Evolutionary conservation across 768 basidiomycete species (phyloP).

Genomic region (Suillus placidus): DNA sequence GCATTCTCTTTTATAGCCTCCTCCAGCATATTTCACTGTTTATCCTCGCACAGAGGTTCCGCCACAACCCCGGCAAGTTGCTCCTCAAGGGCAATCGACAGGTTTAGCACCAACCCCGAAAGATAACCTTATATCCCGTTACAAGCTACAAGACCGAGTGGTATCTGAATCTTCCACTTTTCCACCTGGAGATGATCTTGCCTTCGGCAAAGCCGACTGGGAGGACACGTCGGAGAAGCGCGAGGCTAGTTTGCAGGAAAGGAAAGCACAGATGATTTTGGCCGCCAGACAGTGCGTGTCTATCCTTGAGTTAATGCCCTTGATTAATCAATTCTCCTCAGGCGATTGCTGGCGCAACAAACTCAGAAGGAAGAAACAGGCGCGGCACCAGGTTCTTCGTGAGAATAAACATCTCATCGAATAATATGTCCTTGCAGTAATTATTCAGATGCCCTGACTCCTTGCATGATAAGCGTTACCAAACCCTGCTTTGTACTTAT

Average conservation of each 20-base stretch:
- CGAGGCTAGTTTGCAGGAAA: conserved; percentile 73
- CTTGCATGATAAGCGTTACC: not conserved
- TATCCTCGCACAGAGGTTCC: conserved; percentile 53
- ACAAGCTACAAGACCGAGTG: conserved; percentile 59
- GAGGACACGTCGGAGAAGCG: conserved; percentile 77
- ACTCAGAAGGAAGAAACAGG: conserved; percentile 34
- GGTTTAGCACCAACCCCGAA: conserved; percentile 33
- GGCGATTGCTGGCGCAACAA: conserved; percentile 47
- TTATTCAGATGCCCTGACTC: not conserved
- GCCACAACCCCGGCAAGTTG: conserved; percentile 23
- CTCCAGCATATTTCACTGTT: conserved; percentile 71
- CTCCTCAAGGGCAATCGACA: conserved; percentile 22
- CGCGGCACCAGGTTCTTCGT: conserved; percentile 9
- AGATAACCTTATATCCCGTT: conserved; percentile 64
- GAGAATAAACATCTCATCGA: not conserved
- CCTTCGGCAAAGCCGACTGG: conserved; percentile 73
- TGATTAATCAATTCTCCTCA: conserved; percentile 19
- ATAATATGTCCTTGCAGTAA: not conserved
- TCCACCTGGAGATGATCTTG: conserved; percentile 29
- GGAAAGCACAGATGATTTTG: conserved; percentile 86
- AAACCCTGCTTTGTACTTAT: not conserved
- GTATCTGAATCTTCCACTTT: conserved; percentile 15
- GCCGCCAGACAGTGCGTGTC: conserved; percentile 79
- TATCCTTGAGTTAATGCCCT: not conserved
- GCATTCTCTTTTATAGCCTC: conserved; percentile 53